A percentile compares a stretch with the other conserved stretches of the same genome.
phyloP scores from a whole-genome alignment of 768 basidiomycete genomes.

The Mycena pura region DNA sequence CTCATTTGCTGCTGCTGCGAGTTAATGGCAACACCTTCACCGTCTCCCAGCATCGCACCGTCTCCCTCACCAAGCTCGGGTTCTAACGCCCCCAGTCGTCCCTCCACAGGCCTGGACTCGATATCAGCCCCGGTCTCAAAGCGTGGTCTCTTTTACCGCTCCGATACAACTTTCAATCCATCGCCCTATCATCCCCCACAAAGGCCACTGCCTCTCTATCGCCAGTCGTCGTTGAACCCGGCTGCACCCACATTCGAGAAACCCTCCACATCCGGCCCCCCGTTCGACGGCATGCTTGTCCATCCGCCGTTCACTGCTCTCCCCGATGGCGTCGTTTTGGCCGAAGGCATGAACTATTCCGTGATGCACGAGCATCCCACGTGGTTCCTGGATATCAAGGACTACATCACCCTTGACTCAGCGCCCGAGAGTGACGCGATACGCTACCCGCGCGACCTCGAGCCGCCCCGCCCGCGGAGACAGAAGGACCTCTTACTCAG shows the following conservation, averaged over 20 bases:
- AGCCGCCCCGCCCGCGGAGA: conserved; percentile 56
- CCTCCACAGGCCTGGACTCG: conserved; percentile 13
- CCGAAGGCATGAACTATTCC: conserved; percentile 59
- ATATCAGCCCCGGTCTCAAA: conserved; percentile 19
- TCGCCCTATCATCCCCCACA: conserved; percentile 19
- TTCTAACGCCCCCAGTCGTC: conserved; percentile 18
- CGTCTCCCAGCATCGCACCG: conserved; percentile 3
- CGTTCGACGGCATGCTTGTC: conserved; percentile 25
- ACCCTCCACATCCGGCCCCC: conserved; percentile 19
- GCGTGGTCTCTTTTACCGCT: conserved; percentile 17
- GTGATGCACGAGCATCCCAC: conserved; percentile 56
- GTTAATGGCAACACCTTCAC: conserved; percentile 20
- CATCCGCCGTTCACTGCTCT: conserved; percentile 23
- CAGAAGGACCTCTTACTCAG: conserved; percentile 41
- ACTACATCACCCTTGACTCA: conserved; percentile 46
- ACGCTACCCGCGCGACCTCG: conserved; percentile 58
- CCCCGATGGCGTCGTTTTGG: conserved; percentile 17
- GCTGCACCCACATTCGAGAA: conserved; percentile 16
- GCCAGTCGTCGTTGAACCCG: conserved; percentile 2
- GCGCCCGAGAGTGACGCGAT: conserved; percentile 47
- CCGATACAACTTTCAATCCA: conserved; percentile 28
- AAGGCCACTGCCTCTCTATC: conserved; percentile 8
- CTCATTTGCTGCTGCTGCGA: too few relatives aligned
- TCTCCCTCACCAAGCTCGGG: conserved; percentile 15
- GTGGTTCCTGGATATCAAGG: conserved; percentile 59